Conservation (phyloP, 2,329 filamentous ascomycete species). For the Rhynchosporium secalis region DNA sequence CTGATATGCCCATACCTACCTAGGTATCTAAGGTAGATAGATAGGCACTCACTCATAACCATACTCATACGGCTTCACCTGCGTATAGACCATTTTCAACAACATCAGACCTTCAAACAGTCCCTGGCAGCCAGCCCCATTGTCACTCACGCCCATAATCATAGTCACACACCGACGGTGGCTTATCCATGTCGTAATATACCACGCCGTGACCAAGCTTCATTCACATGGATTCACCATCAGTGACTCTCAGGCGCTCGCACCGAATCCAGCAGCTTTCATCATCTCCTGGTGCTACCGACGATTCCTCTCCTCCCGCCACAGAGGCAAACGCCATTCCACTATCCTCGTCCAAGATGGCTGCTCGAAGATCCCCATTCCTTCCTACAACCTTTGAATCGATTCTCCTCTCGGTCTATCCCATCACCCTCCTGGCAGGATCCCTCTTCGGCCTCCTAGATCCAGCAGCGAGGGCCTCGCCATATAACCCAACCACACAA, state of each 20-base stretch:
- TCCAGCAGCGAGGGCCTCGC: conserved; percentile 63
- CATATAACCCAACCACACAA: conserved; percentile 63
- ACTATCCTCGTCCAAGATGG: conserved; percentile 22
- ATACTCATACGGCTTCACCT: too few relatives aligned
- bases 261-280: conserved; percentile 31
- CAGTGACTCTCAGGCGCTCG: conserved; percentile 36
- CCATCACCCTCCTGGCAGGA: conserved; percentile 74
- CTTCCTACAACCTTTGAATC: conserved; percentile 70
- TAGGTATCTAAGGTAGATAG: too few relatives aligned
- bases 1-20: too few relatives aligned
- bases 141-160: conserved; percentile 9
- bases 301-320: background rate
- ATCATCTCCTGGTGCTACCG: conserved; percentile 21
- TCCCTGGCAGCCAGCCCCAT: conserved; percentile 16
- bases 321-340: background rate
- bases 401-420: conserved; percentile 69
- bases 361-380: conserved; percentile 50
- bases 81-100: background rate
- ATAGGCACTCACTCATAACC: too few relatives aligned
- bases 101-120: conserved; percentile 28
- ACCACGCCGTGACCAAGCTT: too few relatives aligned
- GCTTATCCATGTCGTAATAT: background rate
- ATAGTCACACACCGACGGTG: background rate
- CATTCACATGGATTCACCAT: conserved; percentile 34
- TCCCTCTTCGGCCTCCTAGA: conserved; percentile 78